These are phyloP conservation scores for Leccinum incarnatum DNA, from an alignment of 768 basidiomycete genomes.

Conservation along the genomic window DNA sequence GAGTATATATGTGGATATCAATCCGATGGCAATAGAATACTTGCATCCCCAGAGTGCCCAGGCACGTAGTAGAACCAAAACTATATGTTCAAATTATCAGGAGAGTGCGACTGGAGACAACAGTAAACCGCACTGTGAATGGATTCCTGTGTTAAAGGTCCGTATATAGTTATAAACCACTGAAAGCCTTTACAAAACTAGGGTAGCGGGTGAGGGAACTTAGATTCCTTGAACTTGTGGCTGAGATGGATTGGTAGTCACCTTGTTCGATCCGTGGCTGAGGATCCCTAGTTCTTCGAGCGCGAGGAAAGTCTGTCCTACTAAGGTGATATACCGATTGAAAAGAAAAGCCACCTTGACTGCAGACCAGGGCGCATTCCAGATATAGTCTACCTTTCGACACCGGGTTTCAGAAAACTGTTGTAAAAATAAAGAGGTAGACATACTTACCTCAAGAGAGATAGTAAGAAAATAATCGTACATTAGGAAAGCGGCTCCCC, in stretches of 20 bases:
- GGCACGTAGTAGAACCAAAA: constrained; percentile 19
- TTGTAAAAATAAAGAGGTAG: not conserved
- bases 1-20: constrained; percentile 9
- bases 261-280: constrained; percentile 1
- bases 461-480: constrained; percentile 16
- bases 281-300: constrained; percentile 16
- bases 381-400: constrained; percentile 5
- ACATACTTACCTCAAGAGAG: constrained; percentile 9
- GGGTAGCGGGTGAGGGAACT: not conserved
- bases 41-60: constrained; percentile 20
- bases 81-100: not conserved
- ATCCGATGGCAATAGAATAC: not conserved
- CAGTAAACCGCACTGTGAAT: constrained; percentile 9
- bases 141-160: constrained; percentile 1
- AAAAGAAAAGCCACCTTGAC: constrained; percentile 15
- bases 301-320: constrained; percentile 5
- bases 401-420: not conserved
- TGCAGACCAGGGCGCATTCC: constrained; percentile 3
- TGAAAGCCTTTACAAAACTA: constrained; percentile 12
- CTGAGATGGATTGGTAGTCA: not conserved
- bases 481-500: constrained; percentile 1
- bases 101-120: not conserved
- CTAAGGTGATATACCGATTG: constrained; percentile 17
- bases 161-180: not conserved
- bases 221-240: not conserved